Base-by-base conservation (phyloP, 305 asterid species). In the Caryopteris hybrid region DNA sequence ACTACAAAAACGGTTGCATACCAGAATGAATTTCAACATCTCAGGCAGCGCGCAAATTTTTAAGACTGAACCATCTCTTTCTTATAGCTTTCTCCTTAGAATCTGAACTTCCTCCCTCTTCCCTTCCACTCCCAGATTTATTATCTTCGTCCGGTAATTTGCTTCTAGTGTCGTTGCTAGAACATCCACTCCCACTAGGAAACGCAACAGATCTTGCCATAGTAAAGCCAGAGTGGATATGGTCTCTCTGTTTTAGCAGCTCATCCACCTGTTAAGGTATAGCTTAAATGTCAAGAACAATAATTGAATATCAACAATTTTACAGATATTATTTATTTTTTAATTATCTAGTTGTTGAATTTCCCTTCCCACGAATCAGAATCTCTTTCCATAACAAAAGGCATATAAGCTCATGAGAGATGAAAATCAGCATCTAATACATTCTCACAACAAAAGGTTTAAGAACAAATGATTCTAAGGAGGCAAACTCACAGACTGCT, bases 51-150 rank as follows among this genome's bases (percentile, higher is more conserved):
- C 47, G 68, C 2, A 52, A 38, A 57, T 57, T 62, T 6, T 81
- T 86, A 59, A 90, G 88, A 81, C 81, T 82, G 58, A 90, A 90
- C 96, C 96, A 91, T 76, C 79, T 85, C 85, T 85, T 89, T 74
- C 77, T 86, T 4, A 81, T 42, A 23, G 88, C 73, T 70, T 88
- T 91, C 63, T 88, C 97, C 72, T 85, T 88, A 0, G 88, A 80
- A 59, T 91, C 93, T n/a, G n/a, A n/a, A n/a, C n/a, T n/a, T n/a
- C n/a, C n/a, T n/a, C n/a, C n/a, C 58, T 88, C 97, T 58, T 86
- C 96, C 54, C 77, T 86, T 5, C 90, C 83, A 78, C 91, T 83
- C 57, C 79, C 96, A 5, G 67, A 62, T 64, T 71, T 74, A 47
- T 54, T 45, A 20, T 84, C 91, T 27, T 72, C 81, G 0, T 45